Evolutionary conservation across 2,329 filamentous ascomycete genomes (phyloP).

Genomic region (Aspergillus phoenicis): DNA sequence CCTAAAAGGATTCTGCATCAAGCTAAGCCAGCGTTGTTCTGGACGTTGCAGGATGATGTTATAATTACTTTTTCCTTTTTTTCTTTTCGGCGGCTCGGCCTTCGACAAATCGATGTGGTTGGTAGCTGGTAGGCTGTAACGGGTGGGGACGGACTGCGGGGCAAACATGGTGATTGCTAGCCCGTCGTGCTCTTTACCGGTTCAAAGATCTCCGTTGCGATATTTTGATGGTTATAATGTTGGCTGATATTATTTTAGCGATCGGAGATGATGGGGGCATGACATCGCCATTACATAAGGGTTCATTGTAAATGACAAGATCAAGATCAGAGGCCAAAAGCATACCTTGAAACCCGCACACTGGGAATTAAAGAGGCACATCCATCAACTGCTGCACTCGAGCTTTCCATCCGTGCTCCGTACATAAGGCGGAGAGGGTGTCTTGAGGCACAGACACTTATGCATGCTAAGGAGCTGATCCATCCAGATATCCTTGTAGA

Average conservation of each 20-base stretch:
- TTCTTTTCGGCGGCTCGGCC: not conserved
- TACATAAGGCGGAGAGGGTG: not conserved
- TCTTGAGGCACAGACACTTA: not conserved
- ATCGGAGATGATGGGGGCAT: not conserved
- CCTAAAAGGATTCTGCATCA: not conserved
- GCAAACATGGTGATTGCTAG: conserved; percentile 2
- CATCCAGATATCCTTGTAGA: not conserved
- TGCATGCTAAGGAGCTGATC: not conserved
- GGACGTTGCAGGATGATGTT: not conserved
- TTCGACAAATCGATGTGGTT: not conserved
- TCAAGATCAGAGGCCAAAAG: not conserved
- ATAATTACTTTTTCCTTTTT: not conserved
- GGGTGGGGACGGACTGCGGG: conserved; percentile 6
- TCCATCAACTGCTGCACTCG: not conserved
- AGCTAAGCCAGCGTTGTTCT: not conserved
- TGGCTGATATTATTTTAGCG: not conserved
- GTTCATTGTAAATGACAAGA: not conserved
- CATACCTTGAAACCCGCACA: not conserved
- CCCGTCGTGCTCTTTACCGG: not conserved
- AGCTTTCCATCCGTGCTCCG: not conserved
- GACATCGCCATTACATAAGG: conserved; percentile 10
- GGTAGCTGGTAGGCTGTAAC: not conserved
- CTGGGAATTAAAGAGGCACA: not conserved
- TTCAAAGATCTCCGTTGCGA: not conserved
- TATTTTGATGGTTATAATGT: not conserved